A percentile compares a stretch with the other conserved stretches of the same genome.
These are phyloP conservation scores for Castanopsis chinensis DNA, from an alignment of 306 rosid species.

Conservation along the genomic window DNA sequence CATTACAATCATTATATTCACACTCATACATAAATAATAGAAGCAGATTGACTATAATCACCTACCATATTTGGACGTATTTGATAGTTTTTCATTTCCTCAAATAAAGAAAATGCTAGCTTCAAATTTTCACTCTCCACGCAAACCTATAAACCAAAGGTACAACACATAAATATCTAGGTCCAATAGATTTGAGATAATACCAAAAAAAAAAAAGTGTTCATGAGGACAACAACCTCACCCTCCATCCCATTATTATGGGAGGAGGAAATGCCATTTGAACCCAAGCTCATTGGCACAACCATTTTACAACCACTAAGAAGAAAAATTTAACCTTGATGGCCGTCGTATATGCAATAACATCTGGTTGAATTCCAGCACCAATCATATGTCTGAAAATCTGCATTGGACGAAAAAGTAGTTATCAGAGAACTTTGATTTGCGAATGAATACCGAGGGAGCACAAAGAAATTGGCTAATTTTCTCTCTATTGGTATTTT, in stretches of 20 bases:
- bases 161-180: constrained; percentile 19
- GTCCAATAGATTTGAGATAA: constrained; percentile 4
- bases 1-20: neutral
- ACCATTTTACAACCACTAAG: constrained; percentile 12
- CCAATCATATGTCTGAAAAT: constrained; percentile 67
- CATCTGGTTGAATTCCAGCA: constrained; percentile 80
- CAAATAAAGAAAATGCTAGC: constrained; percentile 61
- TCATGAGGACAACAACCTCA: neutral
- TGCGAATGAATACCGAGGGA: constrained; percentile 5
- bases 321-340: constrained; percentile 64
- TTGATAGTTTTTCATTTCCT: constrained; percentile 74
- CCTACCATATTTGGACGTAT: constrained; percentile 83
- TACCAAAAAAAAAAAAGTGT: constrained; percentile 10
- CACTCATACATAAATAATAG: constrained; percentile 23
- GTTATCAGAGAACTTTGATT: constrained; percentile 31
- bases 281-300: neutral
- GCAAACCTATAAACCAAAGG: constrained; percentile 66
- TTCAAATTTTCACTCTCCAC: constrained; percentile 61
- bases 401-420: constrained; percentile 47
- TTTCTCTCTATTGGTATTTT: neutral
- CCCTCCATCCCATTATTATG: too few species aligned
- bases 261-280: too few species aligned
- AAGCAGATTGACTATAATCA: constrained; percentile 19
- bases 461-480: neutral
- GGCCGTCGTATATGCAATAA: constrained; percentile 78